Conservation (phyloP, 305 asterid species). For the Solanum aculeatissimum region DNA sequence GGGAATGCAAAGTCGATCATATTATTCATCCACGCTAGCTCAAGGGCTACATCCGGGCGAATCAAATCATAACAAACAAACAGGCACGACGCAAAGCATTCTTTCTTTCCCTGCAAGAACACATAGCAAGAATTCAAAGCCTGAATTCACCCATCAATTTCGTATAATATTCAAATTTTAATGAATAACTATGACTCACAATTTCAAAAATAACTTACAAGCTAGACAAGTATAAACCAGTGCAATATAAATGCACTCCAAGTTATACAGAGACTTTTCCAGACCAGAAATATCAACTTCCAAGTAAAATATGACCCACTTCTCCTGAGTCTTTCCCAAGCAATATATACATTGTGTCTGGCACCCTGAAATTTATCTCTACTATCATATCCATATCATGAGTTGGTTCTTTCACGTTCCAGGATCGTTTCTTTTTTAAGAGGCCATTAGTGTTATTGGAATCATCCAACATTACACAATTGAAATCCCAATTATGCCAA, state of each 20-base stretch:
- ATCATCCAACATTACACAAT: background rate
- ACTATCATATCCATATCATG: background rate
- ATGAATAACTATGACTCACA: background rate
- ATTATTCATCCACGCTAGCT: slow-evolving; percentile 96
- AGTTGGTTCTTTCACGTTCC: background rate
- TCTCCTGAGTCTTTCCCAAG: background rate
- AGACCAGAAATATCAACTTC: background rate
- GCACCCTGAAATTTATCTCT: background rate
- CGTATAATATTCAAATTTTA: background rate
- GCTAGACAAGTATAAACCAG: background rate
- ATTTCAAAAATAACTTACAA: background rate
- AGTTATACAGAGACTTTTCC: background rate
- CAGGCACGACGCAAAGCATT: slow-evolving; percentile 95
- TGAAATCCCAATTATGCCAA: background rate
- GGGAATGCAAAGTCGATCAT: slow-evolving; percentile 98
- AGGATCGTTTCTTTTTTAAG: background rate
- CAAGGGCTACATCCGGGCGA: slow-evolving; percentile 91
- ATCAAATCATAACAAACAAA: slow-evolving; percentile 94
- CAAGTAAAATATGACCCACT: background rate
- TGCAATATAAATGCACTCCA: background rate
- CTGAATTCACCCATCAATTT: background rate
- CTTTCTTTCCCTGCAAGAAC: slow-evolving; percentile 89
- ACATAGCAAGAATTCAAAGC: background rate
- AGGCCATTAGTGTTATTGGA: background rate
- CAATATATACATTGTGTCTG: background rate